These are phyloP conservation scores for Ochromonas danica DNA, from an alignment of 108 stramenopile species.

Conservation along the genomic window DNA sequence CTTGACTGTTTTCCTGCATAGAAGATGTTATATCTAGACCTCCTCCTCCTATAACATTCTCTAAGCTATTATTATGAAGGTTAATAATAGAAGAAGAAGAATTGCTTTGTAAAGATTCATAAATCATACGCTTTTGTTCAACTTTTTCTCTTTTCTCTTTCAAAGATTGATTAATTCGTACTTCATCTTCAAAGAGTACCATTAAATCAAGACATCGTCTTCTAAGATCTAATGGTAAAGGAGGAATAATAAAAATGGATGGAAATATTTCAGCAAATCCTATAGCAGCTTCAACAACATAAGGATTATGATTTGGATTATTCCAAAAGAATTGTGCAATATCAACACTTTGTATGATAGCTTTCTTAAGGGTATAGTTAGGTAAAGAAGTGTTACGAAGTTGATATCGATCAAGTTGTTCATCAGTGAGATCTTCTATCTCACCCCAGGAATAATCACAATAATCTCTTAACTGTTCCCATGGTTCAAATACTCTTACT, in stretches of 20 bases:
- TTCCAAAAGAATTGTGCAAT: neutral
- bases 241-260: neutral
- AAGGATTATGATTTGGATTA: neutral
- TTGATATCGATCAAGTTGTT: neutral
- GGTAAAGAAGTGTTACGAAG: neutral
- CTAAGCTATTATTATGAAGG: no score
- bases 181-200: no score
- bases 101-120: no score
- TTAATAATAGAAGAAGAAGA: no score
- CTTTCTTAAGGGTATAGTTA: neutral
- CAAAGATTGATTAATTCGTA: no score
- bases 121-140: no score
- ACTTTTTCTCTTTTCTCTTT: no score
- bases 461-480: conserved; percentile 18
- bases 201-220: neutral
- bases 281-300: neutral
- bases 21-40: no score
- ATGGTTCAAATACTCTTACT: neutral
- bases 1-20: no score
- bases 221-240: neutral
- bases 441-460: neutral
- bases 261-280: neutral
- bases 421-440: neutral
- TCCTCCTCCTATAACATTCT: no score
- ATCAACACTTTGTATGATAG: neutral